Evolutionary conservation across 2,329 filamentous ascomycete species (phyloP).

Genomic region (Endocalyx cinctus): DNA sequence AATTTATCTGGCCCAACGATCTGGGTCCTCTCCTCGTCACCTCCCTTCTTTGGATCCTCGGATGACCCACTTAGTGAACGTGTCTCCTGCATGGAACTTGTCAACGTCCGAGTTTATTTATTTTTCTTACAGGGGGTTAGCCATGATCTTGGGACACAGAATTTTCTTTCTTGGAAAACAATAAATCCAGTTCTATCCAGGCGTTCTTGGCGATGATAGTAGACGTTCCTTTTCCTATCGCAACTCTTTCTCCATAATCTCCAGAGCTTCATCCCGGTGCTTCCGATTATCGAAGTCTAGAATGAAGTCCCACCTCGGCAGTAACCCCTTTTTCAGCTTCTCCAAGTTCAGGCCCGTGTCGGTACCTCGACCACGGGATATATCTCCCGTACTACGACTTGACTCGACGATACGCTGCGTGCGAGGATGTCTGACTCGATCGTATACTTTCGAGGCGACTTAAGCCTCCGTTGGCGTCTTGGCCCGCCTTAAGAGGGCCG

Average conservation of each 20-base stretch:
- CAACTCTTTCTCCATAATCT: slow-evolving; percentile 12
- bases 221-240: no score
- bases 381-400: slow-evolving; percentile 12
- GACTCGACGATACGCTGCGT: slow-evolving; percentile 20
- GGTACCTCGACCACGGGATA: slow-evolving; percentile 8
- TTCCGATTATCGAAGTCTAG: slow-evolving; percentile 15
- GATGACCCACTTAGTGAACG: no score
- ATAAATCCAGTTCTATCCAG: no score
- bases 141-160: no score
- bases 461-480: slow-evolving; percentile 8
- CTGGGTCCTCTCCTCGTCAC: no score
- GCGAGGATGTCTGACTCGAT: slow-evolving; percentile 13
- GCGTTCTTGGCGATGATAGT: no score
- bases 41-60: no score
- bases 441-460: slow-evolving; percentile 13
- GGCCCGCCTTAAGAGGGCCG: slow-evolving; percentile 11
- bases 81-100: no score
- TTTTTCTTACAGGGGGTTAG: no score
- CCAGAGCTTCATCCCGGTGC: slow-evolving; percentile 13
- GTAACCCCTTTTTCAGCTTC: slow-evolving; percentile 4
- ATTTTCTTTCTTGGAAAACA: no score
- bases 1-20: no score
- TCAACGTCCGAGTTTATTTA: no score
- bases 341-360: slow-evolving; percentile 8
- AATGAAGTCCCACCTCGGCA: slow-evolving; percentile 18